phyloP scores from a whole-genome alignment of 2,329 filamentous ascomycete genomes.

The Neopestalotiopsis sp. region DNA sequence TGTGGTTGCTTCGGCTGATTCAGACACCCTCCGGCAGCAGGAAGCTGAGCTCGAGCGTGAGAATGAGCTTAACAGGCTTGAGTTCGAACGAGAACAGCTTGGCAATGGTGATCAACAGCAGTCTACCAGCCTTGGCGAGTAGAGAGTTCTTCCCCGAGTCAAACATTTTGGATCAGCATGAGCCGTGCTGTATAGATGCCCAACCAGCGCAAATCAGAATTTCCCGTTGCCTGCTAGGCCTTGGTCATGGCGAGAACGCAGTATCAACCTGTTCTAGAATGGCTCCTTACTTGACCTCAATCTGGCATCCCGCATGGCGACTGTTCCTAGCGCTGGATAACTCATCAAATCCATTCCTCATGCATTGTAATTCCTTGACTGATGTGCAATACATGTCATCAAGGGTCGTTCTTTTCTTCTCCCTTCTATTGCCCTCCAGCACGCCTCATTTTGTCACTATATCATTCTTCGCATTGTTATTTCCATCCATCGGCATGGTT shows the following conservation, averaged over 20 bases:
- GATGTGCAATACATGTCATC: not conserved
- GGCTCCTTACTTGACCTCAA: not conserved
- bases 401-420: not conserved
- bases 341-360: not conserved
- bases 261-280: not conserved
- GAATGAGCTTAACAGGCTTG: constrained; percentile 45
- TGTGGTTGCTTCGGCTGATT: constrained; percentile 55
- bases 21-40: constrained; percentile 48
- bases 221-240: not conserved
- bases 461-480: not conserved
- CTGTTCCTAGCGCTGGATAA: not conserved
- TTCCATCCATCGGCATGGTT: not conserved
- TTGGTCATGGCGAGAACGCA: not conserved
- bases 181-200: too few relatives aligned
- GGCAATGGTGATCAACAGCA: constrained; percentile 4
- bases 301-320: not conserved
- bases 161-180: too few relatives aligned
- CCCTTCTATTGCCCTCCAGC: not conserved
- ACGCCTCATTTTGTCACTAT: not conserved
- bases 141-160: not conserved
- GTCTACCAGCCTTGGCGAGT: not conserved
- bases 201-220: too few relatives aligned
- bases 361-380: not conserved
- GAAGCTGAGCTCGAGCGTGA: constrained; percentile 43
- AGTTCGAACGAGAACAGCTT: constrained; percentile 38